Evolutionary conservation across 2,329 filamentous ascomycete species (phyloP).

Genomic region (Coniochaeta sp.): DNA sequence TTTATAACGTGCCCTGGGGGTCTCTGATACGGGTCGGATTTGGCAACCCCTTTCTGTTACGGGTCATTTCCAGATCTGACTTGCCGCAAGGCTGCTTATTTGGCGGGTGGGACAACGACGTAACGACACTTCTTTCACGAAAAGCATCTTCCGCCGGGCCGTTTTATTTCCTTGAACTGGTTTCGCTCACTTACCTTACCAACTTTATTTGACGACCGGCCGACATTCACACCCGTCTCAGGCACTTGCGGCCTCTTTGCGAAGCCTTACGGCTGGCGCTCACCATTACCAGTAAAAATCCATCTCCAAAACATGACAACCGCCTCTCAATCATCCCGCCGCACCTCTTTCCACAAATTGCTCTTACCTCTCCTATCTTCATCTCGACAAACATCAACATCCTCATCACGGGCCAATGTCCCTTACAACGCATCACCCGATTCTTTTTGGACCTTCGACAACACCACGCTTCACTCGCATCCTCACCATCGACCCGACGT

Average conservation of each 20-base stretch:
- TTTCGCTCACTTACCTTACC: constrained; percentile 26
- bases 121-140: constrained; percentile 27
- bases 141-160: constrained; percentile 24
- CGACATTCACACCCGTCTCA: background rate
- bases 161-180: constrained; percentile 21
- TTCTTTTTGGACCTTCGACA: background rate
- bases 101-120: constrained; percentile 37
- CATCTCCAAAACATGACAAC: background rate
- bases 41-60: constrained; percentile 37
- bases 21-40: constrained; percentile 41
- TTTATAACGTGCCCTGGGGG: constrained; percentile 11
- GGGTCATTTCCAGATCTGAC: constrained; percentile 50
- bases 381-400: background rate
- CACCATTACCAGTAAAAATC: background rate
- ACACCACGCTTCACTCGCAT: background rate
- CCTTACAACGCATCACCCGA: background rate
- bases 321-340: background rate
- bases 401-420: background rate
- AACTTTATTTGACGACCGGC: constrained; percentile 11
- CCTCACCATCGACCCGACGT: background rate
- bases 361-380: background rate
- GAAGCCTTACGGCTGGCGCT: background rate
- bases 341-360: background rate
- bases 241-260: background rate
- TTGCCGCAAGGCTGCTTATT: constrained; percentile 54